Percentiles rank a stretch among this genome's conserved stretches.
Conservation (phyloP, 345 rosid genomes). For the Acer yangbiense region DNA sequence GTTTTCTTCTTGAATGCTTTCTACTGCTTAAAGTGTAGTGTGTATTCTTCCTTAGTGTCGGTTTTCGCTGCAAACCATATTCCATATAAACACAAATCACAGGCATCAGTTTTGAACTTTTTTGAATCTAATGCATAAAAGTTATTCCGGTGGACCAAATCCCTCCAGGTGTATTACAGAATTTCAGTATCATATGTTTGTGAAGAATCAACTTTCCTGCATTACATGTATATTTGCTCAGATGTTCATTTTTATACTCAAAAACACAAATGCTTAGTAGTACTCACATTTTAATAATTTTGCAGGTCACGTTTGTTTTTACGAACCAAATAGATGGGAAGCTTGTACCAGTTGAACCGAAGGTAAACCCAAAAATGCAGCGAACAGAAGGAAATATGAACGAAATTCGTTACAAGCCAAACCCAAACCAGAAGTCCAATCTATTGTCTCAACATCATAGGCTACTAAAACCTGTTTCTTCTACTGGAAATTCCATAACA, state of each 20-base stretch:
- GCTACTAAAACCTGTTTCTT: conserved; percentile 32
- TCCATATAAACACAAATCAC: neutral
- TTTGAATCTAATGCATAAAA: neutral
- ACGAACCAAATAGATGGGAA: conserved; percentile 94
- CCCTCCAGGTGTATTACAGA: neutral
- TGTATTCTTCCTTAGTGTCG: neutral
- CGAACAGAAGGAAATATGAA: conserved; percentile 24
- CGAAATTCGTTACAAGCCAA: conserved; percentile 29
- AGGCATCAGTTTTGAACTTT: neutral
- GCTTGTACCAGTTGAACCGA: conserved; percentile 80
- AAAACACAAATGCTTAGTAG: neutral
- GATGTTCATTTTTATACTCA: neutral
- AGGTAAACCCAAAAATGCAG: conserved; percentile 35
- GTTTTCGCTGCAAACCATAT: neutral
- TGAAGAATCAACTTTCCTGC: neutral
- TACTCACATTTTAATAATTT: conserved; percentile 15
- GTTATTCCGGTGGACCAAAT: neutral
- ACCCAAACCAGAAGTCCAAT: conserved; percentile 30
- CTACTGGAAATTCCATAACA: conserved; percentile 20
- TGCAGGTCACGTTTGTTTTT: conserved; percentile 86
- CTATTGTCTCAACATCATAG: conserved; percentile 41
- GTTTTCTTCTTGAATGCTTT: neutral
- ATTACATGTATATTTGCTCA: neutral
- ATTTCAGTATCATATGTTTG: neutral
- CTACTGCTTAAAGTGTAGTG: neutral